Conservation (phyloP, 352 stramenopile species). For the Sclerospora graminicola region DNA sequence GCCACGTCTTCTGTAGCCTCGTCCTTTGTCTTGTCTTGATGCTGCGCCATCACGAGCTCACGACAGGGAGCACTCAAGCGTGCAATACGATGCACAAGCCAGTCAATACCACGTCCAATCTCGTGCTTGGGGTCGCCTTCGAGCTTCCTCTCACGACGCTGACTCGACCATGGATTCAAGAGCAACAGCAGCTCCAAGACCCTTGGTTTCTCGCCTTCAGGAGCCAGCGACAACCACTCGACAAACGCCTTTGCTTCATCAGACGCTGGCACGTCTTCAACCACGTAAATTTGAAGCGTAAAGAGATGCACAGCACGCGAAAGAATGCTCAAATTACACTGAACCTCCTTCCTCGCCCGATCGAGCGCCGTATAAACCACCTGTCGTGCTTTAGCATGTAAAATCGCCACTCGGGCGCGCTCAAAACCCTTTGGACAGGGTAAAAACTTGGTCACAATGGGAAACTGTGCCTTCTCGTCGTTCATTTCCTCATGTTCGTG, state of each 20-base stretch:
- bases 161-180: slow-evolving; percentile 61
- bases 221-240: slow-evolving; percentile 40
- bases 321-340: slow-evolving; percentile 53
- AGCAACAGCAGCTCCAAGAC: slow-evolving; percentile 55
- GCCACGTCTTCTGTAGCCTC: slow-evolving; percentile 59
- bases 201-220: slow-evolving; percentile 26
- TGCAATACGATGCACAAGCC: slow-evolving; percentile 57
- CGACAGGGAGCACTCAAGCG: slow-evolving; percentile 37
- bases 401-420: slow-evolving; percentile 42
- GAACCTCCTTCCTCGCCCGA: slow-evolving; percentile 41
- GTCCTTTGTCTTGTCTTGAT: slow-evolving; percentile 41
- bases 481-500: slow-evolving; percentile 55
- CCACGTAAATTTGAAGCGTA: slow-evolving; percentile 74
- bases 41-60: slow-evolving; percentile 29
- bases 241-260: slow-evolving; percentile 52
- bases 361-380: slow-evolving; percentile 68
- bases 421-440: slow-evolving; percentile 54
- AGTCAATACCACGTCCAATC: slow-evolving; percentile 68
- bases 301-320: slow-evolving; percentile 71
- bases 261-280: slow-evolving; percentile 66
- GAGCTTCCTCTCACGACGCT: slow-evolving; percentile 37
- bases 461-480: slow-evolving; percentile 63
- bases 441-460: slow-evolving; percentile 74
- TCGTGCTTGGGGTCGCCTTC: slow-evolving; percentile 81
- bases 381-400: slow-evolving; percentile 43